Evolutionary conservation across 2,329 filamentous ascomycete genomes (phyloP).

Genomic region (Dissoconium aciculare): DNA sequence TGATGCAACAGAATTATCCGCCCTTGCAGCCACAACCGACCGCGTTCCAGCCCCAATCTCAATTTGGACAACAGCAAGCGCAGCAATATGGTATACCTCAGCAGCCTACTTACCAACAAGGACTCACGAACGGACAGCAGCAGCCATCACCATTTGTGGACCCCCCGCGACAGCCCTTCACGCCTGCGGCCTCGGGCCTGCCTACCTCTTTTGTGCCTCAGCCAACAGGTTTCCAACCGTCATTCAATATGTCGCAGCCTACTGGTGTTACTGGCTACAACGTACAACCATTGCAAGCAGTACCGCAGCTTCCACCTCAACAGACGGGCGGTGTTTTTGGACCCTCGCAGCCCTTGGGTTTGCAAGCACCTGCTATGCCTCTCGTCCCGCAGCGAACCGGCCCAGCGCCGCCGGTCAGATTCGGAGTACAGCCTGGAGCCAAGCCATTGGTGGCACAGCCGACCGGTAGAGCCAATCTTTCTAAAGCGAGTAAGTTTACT

Average conservation of each 20-base stretch:
- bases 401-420: conserved; percentile 73
- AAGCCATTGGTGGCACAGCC: conserved; percentile 74
- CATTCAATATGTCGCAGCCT: conserved; percentile 25
- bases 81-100: conserved; percentile 8
- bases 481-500: conserved; percentile 77
- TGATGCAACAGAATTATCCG: conserved; percentile 20
- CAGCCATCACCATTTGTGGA: conserved; percentile 41
- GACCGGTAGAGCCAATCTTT: conserved; percentile 80
- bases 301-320: conserved; percentile 43
- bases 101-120: conserved; percentile 34
- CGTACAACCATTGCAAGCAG: conserved; percentile 26
- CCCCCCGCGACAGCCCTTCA: conserved; percentile 33
- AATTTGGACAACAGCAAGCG: conserved; percentile 9
- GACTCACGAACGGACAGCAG: conserved; percentile 33
- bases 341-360: conserved; percentile 16
- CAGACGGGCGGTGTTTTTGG: conserved; percentile 31
- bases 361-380: conserved; percentile 36
- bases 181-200: conserved; percentile 27
- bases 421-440: conserved; percentile 58
- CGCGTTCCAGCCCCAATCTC: conserved; percentile 25
- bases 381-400: conserved; percentile 67
- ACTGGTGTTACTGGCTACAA: conserved; percentile 32
- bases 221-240: conserved; percentile 40
- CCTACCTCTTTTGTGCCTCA: conserved; percentile 25
- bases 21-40: conserved; percentile 42